Evolutionary conservation across 78 protist genomes (phyloP).

Genomic region (Ministeria vibrans): DNA sequence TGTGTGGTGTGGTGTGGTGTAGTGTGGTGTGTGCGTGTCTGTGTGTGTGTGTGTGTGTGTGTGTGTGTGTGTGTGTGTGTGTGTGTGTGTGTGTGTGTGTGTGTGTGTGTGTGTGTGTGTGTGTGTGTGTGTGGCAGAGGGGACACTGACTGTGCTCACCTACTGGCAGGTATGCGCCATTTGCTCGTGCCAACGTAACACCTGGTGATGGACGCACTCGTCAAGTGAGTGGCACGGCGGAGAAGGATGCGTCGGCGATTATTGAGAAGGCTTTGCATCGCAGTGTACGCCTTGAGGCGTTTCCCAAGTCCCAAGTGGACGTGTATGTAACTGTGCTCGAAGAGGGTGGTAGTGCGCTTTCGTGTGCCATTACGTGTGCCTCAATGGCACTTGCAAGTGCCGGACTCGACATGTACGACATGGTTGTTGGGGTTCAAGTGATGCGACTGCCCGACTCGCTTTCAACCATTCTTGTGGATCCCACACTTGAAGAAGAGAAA

Average conservation of each 20-base stretch:
- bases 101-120: constrained; percentile 1
- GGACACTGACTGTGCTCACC: neutral
- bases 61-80: neutral
- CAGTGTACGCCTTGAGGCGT: neutral
- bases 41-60: constrained; percentile 9
- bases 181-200: no score
- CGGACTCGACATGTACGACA: neutral
- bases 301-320: neutral
- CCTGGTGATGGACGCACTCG: no score
- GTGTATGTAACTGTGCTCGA: neutral
- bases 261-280: neutral
- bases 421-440: neutral
- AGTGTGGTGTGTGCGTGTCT: constrained; percentile 1
- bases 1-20: no score
- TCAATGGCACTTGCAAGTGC: neutral
- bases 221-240: no score
- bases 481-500: no score
- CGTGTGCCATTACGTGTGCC: neutral
- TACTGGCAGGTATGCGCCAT: no score
- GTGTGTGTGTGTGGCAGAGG: neutral
- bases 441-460: no score
- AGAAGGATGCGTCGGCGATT: no score
- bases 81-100: constrained; percentile 1
- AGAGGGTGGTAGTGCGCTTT: neutral
- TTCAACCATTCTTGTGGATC: no score